Conservation (phyloP, 1,139 yeast species). For the Yamadazyma friedrichii region DNA sequence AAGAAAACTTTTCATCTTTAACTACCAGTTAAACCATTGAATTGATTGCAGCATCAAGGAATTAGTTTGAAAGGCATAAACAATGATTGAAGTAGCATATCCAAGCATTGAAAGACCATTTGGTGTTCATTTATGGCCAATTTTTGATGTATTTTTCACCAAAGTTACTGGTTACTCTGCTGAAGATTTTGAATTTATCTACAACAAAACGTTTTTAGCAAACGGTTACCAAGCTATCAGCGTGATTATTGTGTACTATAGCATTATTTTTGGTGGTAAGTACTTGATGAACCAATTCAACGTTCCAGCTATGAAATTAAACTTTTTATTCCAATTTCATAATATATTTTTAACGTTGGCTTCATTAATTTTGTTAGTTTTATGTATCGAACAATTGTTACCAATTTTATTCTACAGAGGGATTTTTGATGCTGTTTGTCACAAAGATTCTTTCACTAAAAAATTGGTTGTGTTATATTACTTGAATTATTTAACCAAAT, state of each 20-base stretch:
- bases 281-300: slow-evolving; percentile 44
- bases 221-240: slow-evolving; percentile 66
- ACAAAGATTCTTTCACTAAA: slow-evolving; percentile 79
- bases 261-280: slow-evolving; percentile 80
- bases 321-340: slow-evolving; percentile 62
- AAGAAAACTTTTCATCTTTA: too few species aligned
- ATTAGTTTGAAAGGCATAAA: too few species aligned
- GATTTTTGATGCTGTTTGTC: slow-evolving; percentile 80
- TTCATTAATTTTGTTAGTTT: slow-evolving; percentile 64
- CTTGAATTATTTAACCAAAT: slow-evolving; percentile 74
- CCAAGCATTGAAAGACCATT: slow-evolving; percentile 85
- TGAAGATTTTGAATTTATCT: slow-evolving; percentile 68
- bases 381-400: slow-evolving; percentile 78
- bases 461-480: slow-evolving; percentile 81
- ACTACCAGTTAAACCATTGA: neutral
- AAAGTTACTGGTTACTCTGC: slow-evolving; percentile 61
- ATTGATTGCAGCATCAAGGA: neutral
- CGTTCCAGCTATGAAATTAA: slow-evolving; percentile 68
- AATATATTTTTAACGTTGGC: slow-evolving; percentile 71
- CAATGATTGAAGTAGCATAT: slow-evolving; percentile 8
- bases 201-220: slow-evolving; percentile 66
- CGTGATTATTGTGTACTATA: slow-evolving; percentile 68
- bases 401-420: slow-evolving; percentile 83
- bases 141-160: slow-evolving; percentile 63
- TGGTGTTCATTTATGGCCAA: slow-evolving; percentile 87